phyloP scores from a whole-genome alignment of 2,329 filamentous ascomycete genomes.

The Dothideomycetes sp. region DNA sequence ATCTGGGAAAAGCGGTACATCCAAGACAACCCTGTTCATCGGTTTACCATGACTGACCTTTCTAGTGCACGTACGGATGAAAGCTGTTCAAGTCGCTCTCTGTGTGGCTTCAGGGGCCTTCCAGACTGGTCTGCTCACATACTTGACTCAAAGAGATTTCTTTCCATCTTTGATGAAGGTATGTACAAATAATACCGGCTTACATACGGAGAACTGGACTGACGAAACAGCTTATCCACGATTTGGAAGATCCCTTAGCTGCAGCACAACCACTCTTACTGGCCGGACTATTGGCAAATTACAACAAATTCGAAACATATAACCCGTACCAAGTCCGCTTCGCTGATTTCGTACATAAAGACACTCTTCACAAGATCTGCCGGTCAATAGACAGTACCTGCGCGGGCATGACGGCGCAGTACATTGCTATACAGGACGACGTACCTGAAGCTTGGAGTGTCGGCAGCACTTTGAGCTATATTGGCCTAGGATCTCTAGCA shows the following conservation, averaged over 20 bases:
- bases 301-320: conserved; percentile 98
- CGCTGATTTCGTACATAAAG: conserved; percentile 91
- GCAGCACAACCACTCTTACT: conserved; percentile 67
- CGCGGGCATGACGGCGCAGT: conserved; percentile 58
- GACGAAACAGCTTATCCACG: conserved; percentile 72
- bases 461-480: conserved; percentile 68
- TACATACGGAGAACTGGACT: too few species aligned
- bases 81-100: conserved; percentile 71
- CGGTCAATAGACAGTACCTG: conserved; percentile 66
- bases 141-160: conserved; percentile 87
- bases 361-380: conserved; percentile 73
- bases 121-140: conserved; percentile 86
- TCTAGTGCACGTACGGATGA: conserved; percentile 63
- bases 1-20: conserved; percentile 60
- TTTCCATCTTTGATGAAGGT: conserved; percentile 96
- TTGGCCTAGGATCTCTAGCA: conserved; percentile 70
- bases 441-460: conserved; percentile 83
- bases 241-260: conserved; percentile 55
- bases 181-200: too few species aligned
- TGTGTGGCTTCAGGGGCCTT: conserved; percentile 89
- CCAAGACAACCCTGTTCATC: neutral
- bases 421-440: conserved; percentile 82
- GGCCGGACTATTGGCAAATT: conserved; percentile 82
- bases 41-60: conserved; percentile 18
- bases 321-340: conserved; percentile 90